Conservation (phyloP, 805 yeast genomes). For the Ogataea dorogensis region DNA sequence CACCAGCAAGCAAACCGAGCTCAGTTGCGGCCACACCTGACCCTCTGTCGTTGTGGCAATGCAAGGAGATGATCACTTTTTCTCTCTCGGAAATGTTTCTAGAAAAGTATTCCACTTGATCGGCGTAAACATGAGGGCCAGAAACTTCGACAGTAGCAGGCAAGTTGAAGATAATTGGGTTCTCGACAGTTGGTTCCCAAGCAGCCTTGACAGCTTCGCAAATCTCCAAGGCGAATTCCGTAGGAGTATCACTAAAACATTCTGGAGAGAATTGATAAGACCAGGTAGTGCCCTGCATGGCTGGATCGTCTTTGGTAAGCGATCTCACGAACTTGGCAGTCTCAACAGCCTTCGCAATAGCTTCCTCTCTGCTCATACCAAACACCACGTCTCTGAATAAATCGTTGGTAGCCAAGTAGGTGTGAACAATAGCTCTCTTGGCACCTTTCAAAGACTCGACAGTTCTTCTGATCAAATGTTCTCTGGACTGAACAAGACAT, state of each 20-base stretch:
- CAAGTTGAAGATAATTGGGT: slow-evolving; percentile 73
- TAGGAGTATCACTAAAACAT: slow-evolving; percentile 71
- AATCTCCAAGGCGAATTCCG: slow-evolving; percentile 69
- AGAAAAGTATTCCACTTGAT: slow-evolving; percentile 74
- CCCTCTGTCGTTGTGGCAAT: slow-evolving; percentile 79
- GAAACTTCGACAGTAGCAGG: slow-evolving; percentile 84
- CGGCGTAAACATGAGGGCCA: slow-evolving; percentile 74
- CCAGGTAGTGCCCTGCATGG: slow-evolving; percentile 63
- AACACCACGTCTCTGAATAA: slow-evolving; percentile 73
- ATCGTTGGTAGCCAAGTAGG: slow-evolving; percentile 74
- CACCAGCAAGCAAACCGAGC: slow-evolving; percentile 77
- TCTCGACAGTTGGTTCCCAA: slow-evolving; percentile 75
- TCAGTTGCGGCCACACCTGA: slow-evolving; percentile 84
- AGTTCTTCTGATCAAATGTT: slow-evolving; percentile 68
- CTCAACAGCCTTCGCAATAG: slow-evolving; percentile 65
- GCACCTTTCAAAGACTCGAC: slow-evolving; percentile 74
- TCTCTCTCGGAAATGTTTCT: slow-evolving; percentile 69
- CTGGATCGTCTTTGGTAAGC: slow-evolving; percentile 73
- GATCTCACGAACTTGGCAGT: slow-evolving; percentile 66
- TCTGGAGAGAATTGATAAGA: slow-evolving; percentile 76
- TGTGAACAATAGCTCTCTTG: slow-evolving; percentile 67
- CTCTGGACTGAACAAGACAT: slow-evolving; percentile 75
- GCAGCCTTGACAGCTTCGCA: slow-evolving; percentile 78
- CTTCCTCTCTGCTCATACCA: slow-evolving; percentile 67
- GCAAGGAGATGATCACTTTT: slow-evolving; percentile 66